Base-by-base conservation (phyloP, 2,329 filamentous ascomycete genomes). In the Ceratocystis colombiana region DNA sequence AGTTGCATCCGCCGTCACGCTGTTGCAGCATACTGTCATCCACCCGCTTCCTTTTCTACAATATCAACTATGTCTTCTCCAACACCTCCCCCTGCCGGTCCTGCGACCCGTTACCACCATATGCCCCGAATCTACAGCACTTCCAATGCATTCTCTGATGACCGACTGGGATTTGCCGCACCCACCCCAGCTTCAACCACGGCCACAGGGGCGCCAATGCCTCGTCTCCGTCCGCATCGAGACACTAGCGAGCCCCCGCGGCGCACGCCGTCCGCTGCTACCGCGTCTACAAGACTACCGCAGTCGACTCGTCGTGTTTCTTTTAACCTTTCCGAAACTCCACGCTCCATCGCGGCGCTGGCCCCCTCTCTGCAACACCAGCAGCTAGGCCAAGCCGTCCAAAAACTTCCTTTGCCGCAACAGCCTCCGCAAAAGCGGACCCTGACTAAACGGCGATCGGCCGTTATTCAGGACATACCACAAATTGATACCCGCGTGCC, bases 401-500 rank as follows among this genome's bases (percentile, higher is more conserved):
- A 63, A 3, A 63, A 48, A n/a, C 20, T 41, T 3, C 57, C 57
- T 4, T n/a, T 61, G 12, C 8, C 33, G 10, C 57, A 64, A 64
- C 62, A 64, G 20, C 45, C 45, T 33, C n/a, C 30, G 44, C 53
- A 61, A n/a, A 61, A 41, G 57, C 61, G 45, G 17, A 28, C 37
- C 8, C 61, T 41, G 17, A 55, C 25, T 10, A 62, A 45, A 22
- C 59, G 59, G n/a, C 64, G 64, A 46, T 66, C 64, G 28, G 53
- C 50, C 4, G 20, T 66, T 7, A 44, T 44, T 10, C 64, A 30
- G 28, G 59, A 55, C 15, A 37, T 62, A 5, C 64, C 64, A 12
- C 64, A 66, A 2, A 66, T 66, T n/a, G 59, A 66, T 37, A 66
- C 64, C 30, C 57, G 64, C 30, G 59, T 66, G 20, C 25, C 45